A percentile compares a stretch with the other conserved stretches of the same genome.
These are phyloP conservation scores for Ophidiomyces ophidiicola DNA, from an alignment of 2,329 filamentous ascomycete genomes.

Conservation along the genomic window DNA sequence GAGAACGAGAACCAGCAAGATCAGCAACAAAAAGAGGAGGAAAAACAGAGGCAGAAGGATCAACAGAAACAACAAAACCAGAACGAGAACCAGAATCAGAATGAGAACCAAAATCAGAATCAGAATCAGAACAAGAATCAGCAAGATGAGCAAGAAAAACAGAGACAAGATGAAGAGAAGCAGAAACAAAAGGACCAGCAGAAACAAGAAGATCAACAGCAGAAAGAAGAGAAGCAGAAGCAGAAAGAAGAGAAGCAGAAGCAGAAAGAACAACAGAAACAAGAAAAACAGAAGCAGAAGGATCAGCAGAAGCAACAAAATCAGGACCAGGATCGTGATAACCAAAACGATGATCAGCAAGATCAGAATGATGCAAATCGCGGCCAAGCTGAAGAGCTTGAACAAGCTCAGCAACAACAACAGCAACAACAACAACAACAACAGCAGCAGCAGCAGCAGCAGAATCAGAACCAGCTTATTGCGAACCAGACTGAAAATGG, in stretches of 20 bases:
- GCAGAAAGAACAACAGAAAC: not conserved
- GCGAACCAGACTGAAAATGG: no score
- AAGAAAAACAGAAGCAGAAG: not conserved
- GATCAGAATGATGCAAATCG: no score
- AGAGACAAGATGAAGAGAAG: not conserved
- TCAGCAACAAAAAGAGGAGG: not conserved
- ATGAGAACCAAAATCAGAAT: not conserved
- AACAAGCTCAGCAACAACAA: not conserved
- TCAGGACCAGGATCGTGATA: not conserved
- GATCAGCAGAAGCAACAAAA: not conserved
- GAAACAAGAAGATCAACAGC: not conserved
- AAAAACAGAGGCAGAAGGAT: not conserved
- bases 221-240: not conserved
- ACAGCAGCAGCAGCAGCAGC: no score
- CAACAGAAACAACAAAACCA: not conserved
- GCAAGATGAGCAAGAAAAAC: not conserved
- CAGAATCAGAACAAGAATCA: conserved; percentile 1
- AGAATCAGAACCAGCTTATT: no score
- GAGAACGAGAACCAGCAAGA: not conserved
- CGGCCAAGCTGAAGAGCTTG: no score
- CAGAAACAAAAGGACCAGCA: not conserved
- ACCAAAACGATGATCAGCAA: not conserved
- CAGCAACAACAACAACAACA: not conserved
- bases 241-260: not conserved
- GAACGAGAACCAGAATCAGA: not conserved